Percentiles rank a stretch among this genome's conserved stretches.
phyloP scores from a whole-genome alignment of 108 stramenopile species.

The Pseudonitzschia delicatissima region DNA sequence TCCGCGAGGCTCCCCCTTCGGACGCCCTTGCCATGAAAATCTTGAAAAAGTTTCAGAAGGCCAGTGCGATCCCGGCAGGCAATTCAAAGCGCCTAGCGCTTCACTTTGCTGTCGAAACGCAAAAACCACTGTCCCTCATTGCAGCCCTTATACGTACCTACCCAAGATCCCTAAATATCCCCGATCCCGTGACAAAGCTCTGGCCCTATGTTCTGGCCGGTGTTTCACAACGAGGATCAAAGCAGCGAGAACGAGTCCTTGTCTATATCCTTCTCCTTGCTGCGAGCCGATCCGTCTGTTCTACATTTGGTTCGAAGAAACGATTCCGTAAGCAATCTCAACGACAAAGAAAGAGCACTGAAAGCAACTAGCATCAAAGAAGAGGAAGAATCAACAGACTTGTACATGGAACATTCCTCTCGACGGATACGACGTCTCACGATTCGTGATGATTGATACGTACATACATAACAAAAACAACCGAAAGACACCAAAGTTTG shows the following conservation, averaged over 20 bases:
- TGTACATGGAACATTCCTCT: conserved; percentile 1
- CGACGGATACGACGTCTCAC: conserved; percentile 10
- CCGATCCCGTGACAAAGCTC: conserved; percentile 28
- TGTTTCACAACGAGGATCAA: not conserved
- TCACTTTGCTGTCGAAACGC: conserved; percentile 17
- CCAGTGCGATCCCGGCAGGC: not conserved
- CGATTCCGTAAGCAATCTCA: not conserved
- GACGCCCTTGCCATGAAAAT: conserved; percentile 6
- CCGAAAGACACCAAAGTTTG: not conserved
- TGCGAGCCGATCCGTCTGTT: conserved; percentile 33
- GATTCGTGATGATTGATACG: not conserved
- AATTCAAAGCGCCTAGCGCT: conserved; percentile 12
- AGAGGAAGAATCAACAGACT: not conserved
- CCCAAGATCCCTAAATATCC: conserved; percentile 23
- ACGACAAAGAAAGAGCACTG: not conserved
- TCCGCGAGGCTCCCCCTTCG: not conserved
- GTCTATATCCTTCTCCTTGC: conserved; percentile 14
- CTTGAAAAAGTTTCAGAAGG: conserved; percentile 22
- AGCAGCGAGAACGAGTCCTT: conserved; percentile 8
- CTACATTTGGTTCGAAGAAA: not conserved
- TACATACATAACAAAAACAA: not conserved
- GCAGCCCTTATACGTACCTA: conserved; percentile 16
- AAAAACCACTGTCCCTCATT: conserved; percentile 17
- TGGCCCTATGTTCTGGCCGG: conserved; percentile 32
- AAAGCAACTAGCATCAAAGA: not conserved